phyloP scores from a whole-genome alignment of 495 filamentous ascomycete genomes.

The Podospora sp. region DNA sequence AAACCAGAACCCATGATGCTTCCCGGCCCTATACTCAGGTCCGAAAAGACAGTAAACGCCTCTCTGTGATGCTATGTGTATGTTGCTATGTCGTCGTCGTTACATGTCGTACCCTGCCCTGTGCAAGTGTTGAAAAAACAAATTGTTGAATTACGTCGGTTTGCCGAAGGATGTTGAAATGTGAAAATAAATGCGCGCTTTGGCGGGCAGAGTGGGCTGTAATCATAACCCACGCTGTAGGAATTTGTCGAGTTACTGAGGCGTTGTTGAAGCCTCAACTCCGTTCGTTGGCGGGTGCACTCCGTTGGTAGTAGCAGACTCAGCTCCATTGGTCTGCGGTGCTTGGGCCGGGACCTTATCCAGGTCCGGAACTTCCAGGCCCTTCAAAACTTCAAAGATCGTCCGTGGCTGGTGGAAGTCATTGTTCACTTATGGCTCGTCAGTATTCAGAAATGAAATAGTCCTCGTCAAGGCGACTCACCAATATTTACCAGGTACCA shows the following conservation, averaged over 20 bases:
- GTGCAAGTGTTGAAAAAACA: constrained; percentile 17
- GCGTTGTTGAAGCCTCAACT: constrained; percentile 31
- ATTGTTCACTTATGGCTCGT: constrained; percentile 73
- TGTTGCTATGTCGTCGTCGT: constrained; percentile 9
- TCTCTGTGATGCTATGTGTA: constrained; percentile 14
- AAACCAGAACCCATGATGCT: constrained; percentile 33
- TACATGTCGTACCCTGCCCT: constrained; percentile 12
- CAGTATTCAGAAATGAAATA: background rate
- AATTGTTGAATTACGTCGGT: background rate
- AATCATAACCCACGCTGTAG: background rate
- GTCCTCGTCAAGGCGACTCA: constrained; percentile 43
- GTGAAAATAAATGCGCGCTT: background rate
- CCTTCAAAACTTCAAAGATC: constrained; percentile 87
- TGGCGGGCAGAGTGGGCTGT: constrained; percentile 8
- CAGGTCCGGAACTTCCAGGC: constrained; percentile 67
- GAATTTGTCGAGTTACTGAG: constrained; percentile 26
- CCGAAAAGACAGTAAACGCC: constrained; percentile 18
- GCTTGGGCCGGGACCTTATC: constrained; percentile 43
- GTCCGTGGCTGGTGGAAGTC: constrained; percentile 81
- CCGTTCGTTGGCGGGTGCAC: constrained; percentile 16
- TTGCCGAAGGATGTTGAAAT: constrained; percentile 19
- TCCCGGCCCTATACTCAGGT: constrained; percentile 17
- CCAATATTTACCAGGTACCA: constrained; percentile 97
- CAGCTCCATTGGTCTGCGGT: constrained; percentile 21
- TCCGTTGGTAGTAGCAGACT: constrained; percentile 12